phyloP scores from a whole-genome alignment of 176 grass and related monocot genomes.

The Carex myosuroides region DNA sequence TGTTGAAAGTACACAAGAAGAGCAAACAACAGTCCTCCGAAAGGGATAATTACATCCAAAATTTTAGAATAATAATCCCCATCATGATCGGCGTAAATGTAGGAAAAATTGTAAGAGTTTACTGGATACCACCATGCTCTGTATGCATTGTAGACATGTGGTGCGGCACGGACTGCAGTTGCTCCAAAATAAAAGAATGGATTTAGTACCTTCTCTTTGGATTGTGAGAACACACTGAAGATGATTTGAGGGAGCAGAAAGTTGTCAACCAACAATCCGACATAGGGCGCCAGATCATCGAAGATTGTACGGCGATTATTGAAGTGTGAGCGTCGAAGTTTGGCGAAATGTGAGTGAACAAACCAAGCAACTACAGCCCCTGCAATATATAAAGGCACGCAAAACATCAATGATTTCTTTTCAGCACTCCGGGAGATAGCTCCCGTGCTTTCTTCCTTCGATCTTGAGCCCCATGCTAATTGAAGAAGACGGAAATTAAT shows the following conservation, averaged over 20 bases:
- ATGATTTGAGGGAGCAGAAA: slow-evolving; percentile 84
- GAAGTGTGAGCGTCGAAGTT: slow-evolving; percentile 31
- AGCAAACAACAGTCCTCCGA: slow-evolving; percentile 34
- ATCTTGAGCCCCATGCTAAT: slow-evolving; percentile 57
- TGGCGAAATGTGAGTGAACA: not conserved
- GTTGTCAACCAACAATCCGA: slow-evolving; percentile 57
- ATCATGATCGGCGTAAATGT: slow-evolving; percentile 45
- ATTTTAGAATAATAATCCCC: slow-evolving; percentile 59
- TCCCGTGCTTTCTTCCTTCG: slow-evolving; percentile 31
- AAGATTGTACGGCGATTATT: slow-evolving; percentile 40
- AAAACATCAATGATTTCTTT: slow-evolving; percentile 58
- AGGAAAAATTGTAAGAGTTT: slow-evolving; percentile 33
- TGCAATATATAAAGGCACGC: slow-evolving; percentile 51
- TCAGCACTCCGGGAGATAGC: slow-evolving; percentile 45
- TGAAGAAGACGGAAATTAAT: slow-evolving; percentile 76
- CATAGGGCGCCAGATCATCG: slow-evolving; percentile 52
- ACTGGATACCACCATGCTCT: slow-evolving; percentile 31
- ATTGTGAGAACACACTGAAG: slow-evolving; percentile 46
- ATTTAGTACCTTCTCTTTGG: slow-evolving; percentile 53
- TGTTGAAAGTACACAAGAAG: slow-evolving; percentile 54
- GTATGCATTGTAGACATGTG: slow-evolving; percentile 68
- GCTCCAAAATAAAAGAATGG: slow-evolving; percentile 57
- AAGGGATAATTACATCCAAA: slow-evolving; percentile 70
- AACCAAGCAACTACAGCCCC: slow-evolving; percentile 28
- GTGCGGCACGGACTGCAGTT: slow-evolving; percentile 44